phyloP scores from a whole-genome alignment of 129 eudicot species.

The Artemisia tridentata region DNA sequence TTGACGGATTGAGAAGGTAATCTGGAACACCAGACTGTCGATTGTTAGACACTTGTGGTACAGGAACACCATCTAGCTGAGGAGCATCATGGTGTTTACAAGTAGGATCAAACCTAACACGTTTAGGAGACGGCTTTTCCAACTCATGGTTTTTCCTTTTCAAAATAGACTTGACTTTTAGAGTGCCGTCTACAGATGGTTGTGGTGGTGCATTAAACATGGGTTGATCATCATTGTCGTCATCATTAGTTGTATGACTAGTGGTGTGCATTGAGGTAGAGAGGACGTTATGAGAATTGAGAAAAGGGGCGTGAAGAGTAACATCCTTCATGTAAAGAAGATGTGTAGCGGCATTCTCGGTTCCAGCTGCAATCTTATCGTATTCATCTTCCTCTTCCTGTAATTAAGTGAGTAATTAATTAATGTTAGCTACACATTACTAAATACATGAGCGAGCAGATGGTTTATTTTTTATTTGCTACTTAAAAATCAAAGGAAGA shows the following conservation, averaged over 20 bases:
- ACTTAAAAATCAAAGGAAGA: too few relatives aligned
- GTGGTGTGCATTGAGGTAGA: background rate
- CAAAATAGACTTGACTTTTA: slow-evolving; percentile 38
- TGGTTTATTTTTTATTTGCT: too few relatives aligned
- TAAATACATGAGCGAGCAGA: too few relatives aligned
- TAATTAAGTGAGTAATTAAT: slow-evolving; percentile 5
- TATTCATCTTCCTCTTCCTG: slow-evolving; percentile 62
- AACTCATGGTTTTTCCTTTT: slow-evolving; percentile 42
- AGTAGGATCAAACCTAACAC: slow-evolving; percentile 47
- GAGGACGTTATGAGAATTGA: slow-evolving; percentile 36
- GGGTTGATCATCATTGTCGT: slow-evolving; percentile 7
- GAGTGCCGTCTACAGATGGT: slow-evolving; percentile 17
- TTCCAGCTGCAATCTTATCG: slow-evolving; percentile 54
- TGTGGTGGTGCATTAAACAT: background rate
- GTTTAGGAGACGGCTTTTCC: too few relatives aligned
- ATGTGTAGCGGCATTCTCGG: slow-evolving; percentile 30
- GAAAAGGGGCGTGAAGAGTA: slow-evolving; percentile 24
- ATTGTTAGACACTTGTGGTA: background rate
- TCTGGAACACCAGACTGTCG: slow-evolving; percentile 33
- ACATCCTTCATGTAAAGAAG: too few relatives aligned
- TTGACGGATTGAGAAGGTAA: slow-evolving; percentile 47
- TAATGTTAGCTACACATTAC: background rate
- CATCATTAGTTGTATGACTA: slow-evolving; percentile 22
- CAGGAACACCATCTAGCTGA: background rate
- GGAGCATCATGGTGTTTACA: slow-evolving; percentile 17